Percentiles rank a stretch among this genome's conserved stretches.
These are phyloP conservation scores for Oryza punctata DNA, from an alignment of 176 grass and related monocot species.

Conservation along the genomic window DNA sequence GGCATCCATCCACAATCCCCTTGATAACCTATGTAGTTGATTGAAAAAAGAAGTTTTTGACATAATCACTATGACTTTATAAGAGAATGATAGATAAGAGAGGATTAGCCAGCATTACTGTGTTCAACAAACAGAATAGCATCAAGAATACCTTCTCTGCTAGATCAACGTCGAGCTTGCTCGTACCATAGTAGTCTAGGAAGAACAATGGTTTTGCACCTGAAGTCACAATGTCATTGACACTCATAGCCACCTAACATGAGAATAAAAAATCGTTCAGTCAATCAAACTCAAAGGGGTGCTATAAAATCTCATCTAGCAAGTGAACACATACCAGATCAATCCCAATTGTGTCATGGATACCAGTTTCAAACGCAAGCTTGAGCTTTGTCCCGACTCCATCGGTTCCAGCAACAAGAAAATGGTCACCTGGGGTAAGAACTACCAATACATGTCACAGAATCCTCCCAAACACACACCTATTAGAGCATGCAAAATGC, in stretches of 20 bases:
- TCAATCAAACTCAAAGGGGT: neutral
- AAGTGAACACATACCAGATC: slow-evolving; percentile 62
- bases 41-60: neutral
- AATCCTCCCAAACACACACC: neutral
- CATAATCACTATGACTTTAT: neutral
- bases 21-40: slow-evolving; percentile 67
- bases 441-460: neutral
- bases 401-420: slow-evolving; percentile 82
- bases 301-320: neutral
- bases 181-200: slow-evolving; percentile 91
- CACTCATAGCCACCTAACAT: slow-evolving; percentile 92
- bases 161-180: slow-evolving; percentile 90
- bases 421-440: slow-evolving; percentile 57
- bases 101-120: neutral
- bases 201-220: slow-evolving; percentile 95
- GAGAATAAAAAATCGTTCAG: neutral
- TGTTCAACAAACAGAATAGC: neutral
- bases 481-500: neutral
- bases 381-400: slow-evolving; percentile 97
- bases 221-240: slow-evolving; percentile 94
- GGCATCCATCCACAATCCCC: slow-evolving; percentile 89
- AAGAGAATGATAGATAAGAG: neutral
- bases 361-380: slow-evolving; percentile 95
- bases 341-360: slow-evolving; percentile 94
- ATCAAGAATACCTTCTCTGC: slow-evolving; percentile 71